Percentiles rank a stretch among this genome's conserved stretches.
Evolutionary conservation across 768 basidiomycete genomes (phyloP).

Genomic region (Pilatotrama ljubarskyi): DNA sequence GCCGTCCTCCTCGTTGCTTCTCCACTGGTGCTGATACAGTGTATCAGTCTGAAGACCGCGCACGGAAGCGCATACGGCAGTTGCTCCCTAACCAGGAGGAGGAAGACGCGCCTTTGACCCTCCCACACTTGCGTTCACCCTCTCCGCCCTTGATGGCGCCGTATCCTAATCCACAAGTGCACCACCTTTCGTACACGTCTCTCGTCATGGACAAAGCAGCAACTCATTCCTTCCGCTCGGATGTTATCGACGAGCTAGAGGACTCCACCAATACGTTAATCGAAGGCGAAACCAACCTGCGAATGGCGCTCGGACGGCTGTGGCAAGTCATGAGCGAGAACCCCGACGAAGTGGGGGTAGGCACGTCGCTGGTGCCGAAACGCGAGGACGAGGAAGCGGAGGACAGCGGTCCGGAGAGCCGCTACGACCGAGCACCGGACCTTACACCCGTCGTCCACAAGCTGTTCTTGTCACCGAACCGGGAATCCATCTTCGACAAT

Average conservation of each 20-base stretch:
- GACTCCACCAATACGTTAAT: constrained; percentile 81
- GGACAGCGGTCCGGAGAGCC: constrained; percentile 40
- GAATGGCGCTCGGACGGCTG: constrained; percentile 72
- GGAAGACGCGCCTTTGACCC: constrained; percentile 68
- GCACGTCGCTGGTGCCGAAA: constrained; percentile 58
- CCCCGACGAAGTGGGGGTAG: constrained; percentile 41
- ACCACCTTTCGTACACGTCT: constrained; percentile 77
- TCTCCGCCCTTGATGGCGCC: constrained; percentile 79
- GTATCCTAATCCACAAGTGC: constrained; percentile 64
- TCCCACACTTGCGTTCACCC: constrained; percentile 77
- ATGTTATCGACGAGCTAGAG: constrained; percentile 75
- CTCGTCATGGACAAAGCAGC: constrained; percentile 86
- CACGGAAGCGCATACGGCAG: constrained; percentile 74
- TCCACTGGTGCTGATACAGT: background rate
- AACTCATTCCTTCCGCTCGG: constrained; percentile 81
- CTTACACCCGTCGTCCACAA: constrained; percentile 65
- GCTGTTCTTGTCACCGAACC: constrained; percentile 56
- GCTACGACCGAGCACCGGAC: constrained; percentile 63
- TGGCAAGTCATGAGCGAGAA: constrained; percentile 84
- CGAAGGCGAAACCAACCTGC: constrained; percentile 75
- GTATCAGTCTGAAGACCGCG: constrained; percentile 74
- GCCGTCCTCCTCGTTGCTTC: constrained; percentile 16
- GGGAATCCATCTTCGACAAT: constrained; percentile 43
- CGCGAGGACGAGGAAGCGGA: constrained; percentile 58
- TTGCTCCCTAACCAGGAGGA: constrained; percentile 60